A percentile compares a stretch with the other conserved stretches of the same genome.
These are phyloP conservation scores for Wickerhamomyces alni DNA, from an alignment of 805 yeast species.

Conservation along the genomic window DNA sequence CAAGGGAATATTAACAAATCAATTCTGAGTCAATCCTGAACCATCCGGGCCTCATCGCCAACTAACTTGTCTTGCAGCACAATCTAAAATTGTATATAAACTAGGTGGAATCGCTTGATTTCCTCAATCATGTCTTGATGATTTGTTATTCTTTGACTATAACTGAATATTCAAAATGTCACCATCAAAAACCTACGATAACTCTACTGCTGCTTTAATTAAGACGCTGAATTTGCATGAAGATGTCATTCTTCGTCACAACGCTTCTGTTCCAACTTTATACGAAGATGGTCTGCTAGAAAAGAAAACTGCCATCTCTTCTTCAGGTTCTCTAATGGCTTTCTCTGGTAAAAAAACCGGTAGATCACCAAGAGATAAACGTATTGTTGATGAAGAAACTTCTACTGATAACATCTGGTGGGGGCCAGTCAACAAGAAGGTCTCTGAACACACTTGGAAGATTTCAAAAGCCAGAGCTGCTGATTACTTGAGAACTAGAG, in stretches of 20 bases:
- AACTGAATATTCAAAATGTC: slow-evolving; percentile 15
- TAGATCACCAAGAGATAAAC: slow-evolving; percentile 96
- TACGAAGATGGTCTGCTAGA: slow-evolving; percentile 94
- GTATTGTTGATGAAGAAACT: slow-evolving; percentile 92
- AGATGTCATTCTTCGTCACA: slow-evolving; percentile 73
- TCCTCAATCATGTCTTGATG: too few relatives aligned
- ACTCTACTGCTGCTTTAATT: slow-evolving; percentile 17
- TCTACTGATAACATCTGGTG: slow-evolving; percentile 90
- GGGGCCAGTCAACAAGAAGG: slow-evolving; percentile 98
- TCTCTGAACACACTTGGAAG: slow-evolving; percentile 90
- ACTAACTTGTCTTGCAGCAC: too few relatives aligned
- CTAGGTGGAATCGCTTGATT: too few relatives aligned
- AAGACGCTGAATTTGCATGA: slow-evolving; percentile 42
- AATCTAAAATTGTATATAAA: too few relatives aligned
- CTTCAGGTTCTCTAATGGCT: slow-evolving; percentile 93
- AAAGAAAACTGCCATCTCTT: slow-evolving; percentile 83
- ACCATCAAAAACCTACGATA: slow-evolving; percentile 19
- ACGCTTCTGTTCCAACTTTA: slow-evolving; percentile 86
- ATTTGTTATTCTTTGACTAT: background rate
- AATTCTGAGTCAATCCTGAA: background rate
- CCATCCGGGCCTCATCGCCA: slow-evolving; percentile 9
- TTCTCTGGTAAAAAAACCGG: slow-evolving; percentile 96
- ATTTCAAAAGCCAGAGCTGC: slow-evolving; percentile 95
- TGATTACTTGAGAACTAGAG: slow-evolving; percentile 94
- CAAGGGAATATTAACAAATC: too few relatives aligned